Evolutionary conservation across 139 green algal genomes (phyloP).

Genomic region (Ettlia oleoabundans): DNA sequence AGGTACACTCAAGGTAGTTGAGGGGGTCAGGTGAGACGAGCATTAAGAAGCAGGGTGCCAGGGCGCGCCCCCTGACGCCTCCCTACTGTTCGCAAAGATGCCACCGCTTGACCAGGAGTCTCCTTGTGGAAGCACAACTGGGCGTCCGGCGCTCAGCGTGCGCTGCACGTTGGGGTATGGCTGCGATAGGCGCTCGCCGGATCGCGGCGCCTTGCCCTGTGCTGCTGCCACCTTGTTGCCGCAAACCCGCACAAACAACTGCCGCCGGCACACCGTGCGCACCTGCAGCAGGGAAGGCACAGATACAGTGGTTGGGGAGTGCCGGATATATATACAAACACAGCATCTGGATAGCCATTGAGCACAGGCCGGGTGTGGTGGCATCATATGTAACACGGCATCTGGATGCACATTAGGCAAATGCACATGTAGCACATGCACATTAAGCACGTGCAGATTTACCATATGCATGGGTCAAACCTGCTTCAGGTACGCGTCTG

Average conservation of each 20-base stretch:
- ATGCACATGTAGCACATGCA: background rate
- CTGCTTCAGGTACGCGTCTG: conserved; percentile 84
- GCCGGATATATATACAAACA: background rate
- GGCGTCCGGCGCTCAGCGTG: conserved; percentile 1
- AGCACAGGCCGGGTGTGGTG: background rate
- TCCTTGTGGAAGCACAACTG: conserved; percentile 17
- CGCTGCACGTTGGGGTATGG: background rate
- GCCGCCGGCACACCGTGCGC: conserved; percentile 65
- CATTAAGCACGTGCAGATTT: background rate
- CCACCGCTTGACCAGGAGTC: conserved; percentile 16
- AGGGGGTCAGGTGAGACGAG: too few species aligned
- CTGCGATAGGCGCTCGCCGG: background rate
- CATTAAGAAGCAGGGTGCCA: too few species aligned
- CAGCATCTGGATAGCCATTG: background rate
- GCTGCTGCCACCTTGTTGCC: conserved; percentile 69
- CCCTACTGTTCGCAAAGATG: too few species aligned
- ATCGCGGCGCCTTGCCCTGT: conserved; percentile 34
- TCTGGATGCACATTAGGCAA: background rate
- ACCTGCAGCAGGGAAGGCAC: conserved; percentile 49
- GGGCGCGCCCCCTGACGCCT: too few species aligned
- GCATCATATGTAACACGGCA: background rate
- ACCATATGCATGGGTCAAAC: conserved; percentile 37
- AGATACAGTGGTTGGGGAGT: background rate
- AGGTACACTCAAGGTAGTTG: too few species aligned
- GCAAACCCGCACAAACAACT: conserved; percentile 79